These are phyloP conservation scores for Coemansia guatemalensis DNA, from an alignment of 192 early-diverging fungal genomes.

Conservation along the genomic window DNA sequence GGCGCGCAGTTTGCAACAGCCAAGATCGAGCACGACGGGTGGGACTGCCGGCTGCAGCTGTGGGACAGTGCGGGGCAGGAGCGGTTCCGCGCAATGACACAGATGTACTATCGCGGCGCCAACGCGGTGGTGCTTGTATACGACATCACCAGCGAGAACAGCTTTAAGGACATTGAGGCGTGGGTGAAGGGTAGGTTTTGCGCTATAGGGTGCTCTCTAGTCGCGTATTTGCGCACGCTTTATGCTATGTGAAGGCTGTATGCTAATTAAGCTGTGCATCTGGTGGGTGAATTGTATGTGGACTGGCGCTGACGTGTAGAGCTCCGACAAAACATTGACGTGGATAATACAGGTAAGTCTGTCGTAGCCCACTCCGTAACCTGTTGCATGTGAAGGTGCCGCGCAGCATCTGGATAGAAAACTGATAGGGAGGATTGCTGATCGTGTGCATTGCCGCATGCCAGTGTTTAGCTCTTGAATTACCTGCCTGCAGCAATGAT, in stretches of 20 bases:
- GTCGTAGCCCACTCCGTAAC: not conserved
- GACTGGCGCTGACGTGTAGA: constrained; percentile 32
- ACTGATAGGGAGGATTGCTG: not conserved
- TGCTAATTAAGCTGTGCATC: not conserved
- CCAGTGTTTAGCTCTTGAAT: not conserved
- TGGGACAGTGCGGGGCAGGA: constrained; percentile 76
- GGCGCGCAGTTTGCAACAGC: constrained; percentile 76
- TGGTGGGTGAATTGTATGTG: not conserved
- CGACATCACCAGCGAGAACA: constrained; percentile 70
- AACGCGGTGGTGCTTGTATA: constrained; percentile 73
- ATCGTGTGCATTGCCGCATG: not conserved
- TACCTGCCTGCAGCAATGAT: not conserved
- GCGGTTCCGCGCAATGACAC: constrained; percentile 75
- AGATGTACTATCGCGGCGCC: constrained; percentile 74
- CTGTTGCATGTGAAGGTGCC: not conserved
- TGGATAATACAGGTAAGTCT: constrained; percentile 59
- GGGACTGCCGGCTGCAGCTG: constrained; percentile 75
- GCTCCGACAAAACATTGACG: constrained; percentile 63
- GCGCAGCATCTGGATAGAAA: not conserved
- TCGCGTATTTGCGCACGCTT: not conserved
- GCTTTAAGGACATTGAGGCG: constrained; percentile 65
- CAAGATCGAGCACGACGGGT: constrained; percentile 73
- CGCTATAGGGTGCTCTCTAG: not conserved
- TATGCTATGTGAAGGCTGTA: not conserved
- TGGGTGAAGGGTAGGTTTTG: constrained; percentile 57